A percentile compares a stretch with the other conserved stretches of the same genome.
Conservation (phyloP, 129 eudicot species). For the Chrysanthemum makinoi region DNA sequence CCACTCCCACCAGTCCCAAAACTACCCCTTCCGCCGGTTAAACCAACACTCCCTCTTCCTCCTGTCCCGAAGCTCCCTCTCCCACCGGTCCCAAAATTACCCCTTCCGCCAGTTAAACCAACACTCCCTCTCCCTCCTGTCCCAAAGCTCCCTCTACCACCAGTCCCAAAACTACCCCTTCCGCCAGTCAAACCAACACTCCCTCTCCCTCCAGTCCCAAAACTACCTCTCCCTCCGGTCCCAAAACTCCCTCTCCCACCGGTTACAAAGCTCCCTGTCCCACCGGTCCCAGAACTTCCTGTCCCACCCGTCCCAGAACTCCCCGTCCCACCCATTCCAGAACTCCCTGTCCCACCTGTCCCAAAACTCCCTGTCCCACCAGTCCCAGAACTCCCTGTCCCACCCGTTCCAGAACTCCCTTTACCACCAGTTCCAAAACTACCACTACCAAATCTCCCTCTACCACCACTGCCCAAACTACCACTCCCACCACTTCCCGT, state of each 20-base stretch:
- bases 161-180: not conserved
- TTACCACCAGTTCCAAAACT: not conserved
- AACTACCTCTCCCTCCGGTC: not conserved
- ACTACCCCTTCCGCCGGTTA: too few species aligned
- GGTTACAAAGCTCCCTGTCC: constrained; percentile 23
- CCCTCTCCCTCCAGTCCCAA: constrained; percentile 12
- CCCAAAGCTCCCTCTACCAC: not conserved
- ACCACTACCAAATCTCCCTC: not conserved
- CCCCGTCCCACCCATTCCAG: constrained; percentile 15
- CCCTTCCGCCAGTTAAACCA: not conserved
- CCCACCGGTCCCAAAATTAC: too few species aligned
- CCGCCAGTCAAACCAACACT: constrained; percentile 14
- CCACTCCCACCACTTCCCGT: not conserved
- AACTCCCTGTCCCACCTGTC: not conserved
- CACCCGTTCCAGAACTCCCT: not conserved
- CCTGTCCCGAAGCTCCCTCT: too few species aligned
- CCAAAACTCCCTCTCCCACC: not conserved
- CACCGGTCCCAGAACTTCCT: constrained; percentile 25
- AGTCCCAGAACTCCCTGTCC: not conserved
- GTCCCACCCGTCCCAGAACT: constrained; percentile 25
- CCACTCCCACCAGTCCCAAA: too few species aligned
- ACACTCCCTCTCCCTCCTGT: not conserved
- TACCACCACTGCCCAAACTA: constrained; percentile 5
- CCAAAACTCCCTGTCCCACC: constrained; percentile 10
- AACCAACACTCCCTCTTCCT: too few species aligned